Conservation (phyloP, 164 flowering plant species). For the Cinnamomum chago region DNA sequence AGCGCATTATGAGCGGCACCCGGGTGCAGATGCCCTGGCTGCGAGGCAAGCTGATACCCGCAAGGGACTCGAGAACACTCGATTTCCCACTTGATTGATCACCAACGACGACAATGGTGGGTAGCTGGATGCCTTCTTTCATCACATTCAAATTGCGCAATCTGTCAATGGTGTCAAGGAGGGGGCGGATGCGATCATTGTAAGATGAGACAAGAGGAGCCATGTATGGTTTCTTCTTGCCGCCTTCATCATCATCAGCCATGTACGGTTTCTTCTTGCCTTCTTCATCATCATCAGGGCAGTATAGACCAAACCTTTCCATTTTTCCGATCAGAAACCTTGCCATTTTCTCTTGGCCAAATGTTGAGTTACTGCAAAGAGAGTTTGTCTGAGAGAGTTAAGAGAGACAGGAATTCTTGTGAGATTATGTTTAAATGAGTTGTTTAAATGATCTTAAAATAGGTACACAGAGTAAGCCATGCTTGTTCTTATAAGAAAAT, state of each 20-base stretch:
- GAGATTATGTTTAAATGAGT: too few relatives aligned
- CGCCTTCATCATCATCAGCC: conserved; percentile 1
- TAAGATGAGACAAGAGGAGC: conserved; percentile 1
- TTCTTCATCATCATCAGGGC: background rate
- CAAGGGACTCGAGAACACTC: conserved; percentile 17
- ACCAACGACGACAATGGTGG: conserved; percentile 18
- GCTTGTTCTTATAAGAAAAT: too few relatives aligned
- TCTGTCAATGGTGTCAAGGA: conserved; percentile 10
- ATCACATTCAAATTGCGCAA: conserved; percentile 14
- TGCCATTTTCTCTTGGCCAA: background rate
- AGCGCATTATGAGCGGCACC: conserved; percentile 14
- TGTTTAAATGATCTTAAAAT: too few relatives aligned
- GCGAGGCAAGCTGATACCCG: conserved; percentile 16
- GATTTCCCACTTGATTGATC: conserved; percentile 19
- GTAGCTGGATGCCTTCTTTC: conserved; percentile 17
- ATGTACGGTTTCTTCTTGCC: conserved; percentile 12
- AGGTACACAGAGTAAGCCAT: too few relatives aligned
- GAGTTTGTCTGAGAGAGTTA: background rate
- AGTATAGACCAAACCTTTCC: background rate
- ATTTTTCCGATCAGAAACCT: too few relatives aligned
- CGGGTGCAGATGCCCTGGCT: conserved; percentile 20
- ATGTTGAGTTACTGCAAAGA: background rate
- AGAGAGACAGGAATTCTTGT: background rate
- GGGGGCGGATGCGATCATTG: conserved; percentile 10
- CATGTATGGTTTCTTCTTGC: conserved; percentile 4